Evolutionary conservation across 2,329 filamentous ascomycete genomes (phyloP).

Genomic region (Calonectria hongkongensis): DNA sequence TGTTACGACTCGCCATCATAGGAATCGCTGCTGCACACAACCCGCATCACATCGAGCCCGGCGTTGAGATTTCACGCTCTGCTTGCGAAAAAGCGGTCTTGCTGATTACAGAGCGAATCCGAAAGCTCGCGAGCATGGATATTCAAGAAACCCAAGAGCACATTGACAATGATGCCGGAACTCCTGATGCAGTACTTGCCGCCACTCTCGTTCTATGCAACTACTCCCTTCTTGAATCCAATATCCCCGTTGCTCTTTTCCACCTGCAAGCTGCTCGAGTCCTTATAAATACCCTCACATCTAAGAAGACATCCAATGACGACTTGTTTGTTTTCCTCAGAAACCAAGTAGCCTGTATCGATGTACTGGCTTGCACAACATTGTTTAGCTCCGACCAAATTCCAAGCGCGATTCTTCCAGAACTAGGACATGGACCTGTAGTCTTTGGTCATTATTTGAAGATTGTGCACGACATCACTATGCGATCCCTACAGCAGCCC

Average conservation of each 20-base stretch:
- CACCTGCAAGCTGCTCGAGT: conserved; percentile 11
- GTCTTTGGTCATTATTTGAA: conserved; percentile 10
- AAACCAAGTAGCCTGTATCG: conserved; percentile 5
- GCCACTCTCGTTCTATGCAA: background rate
- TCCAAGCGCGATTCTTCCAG: background rate
- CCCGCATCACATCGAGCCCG: background rate
- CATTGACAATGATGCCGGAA: background rate
- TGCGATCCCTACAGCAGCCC: background rate
- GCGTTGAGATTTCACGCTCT: background rate
- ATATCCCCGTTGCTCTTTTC: background rate
- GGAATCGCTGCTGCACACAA: background rate
- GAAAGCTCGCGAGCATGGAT: background rate
- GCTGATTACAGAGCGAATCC: background rate
- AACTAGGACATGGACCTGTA: background rate
- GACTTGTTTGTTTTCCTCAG: conserved; percentile 5
- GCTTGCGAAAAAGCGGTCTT: conserved; percentile 1
- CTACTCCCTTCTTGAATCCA: background rate
- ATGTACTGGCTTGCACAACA: background rate
- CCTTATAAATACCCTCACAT: background rate
- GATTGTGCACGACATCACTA: background rate
- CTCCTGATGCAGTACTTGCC: background rate
- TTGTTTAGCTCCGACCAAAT: background rate
- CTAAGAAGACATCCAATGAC: conserved; percentile 15
- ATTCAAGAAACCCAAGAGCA: conserved; percentile 14
- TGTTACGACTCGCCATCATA: conserved; percentile 7